These are phyloP conservation scores for Leccinum barrowsii DNA, from an alignment of 768 basidiomycete genomes.

Conservation along the genomic window DNA sequence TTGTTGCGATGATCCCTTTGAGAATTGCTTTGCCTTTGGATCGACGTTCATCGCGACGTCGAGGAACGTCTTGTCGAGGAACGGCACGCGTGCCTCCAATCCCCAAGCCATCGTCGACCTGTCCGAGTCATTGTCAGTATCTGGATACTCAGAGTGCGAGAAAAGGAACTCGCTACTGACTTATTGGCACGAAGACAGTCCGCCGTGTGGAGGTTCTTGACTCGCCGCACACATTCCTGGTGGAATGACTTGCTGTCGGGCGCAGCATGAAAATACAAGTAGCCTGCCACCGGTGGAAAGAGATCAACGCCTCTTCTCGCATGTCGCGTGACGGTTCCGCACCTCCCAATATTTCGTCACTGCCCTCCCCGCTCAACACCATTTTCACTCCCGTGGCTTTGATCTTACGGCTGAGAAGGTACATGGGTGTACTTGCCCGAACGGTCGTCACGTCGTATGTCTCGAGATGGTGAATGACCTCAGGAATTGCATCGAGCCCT, in stretches of 20 bases:
- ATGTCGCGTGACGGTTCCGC: background rate
- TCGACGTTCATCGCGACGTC: conserved; percentile 92
- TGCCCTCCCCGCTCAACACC: conserved; percentile 97
- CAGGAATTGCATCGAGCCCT: conserved; percentile 93
- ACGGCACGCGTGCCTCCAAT: conserved; percentile 96
- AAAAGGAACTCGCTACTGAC: conserved; percentile 37
- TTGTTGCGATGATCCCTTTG: conserved; percentile 68
- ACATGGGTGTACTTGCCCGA: conserved; percentile 98
- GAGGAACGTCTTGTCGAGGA: conserved; percentile 95
- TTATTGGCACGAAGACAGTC: conserved; percentile 99
- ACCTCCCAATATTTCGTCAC: conserved; percentile 97
- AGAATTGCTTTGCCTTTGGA: conserved; percentile 84
- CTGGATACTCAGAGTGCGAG: background rate
- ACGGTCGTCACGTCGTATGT: conserved; percentile 99
- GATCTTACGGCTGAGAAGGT: conserved; percentile 95
- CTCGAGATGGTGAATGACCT: conserved; percentile 97
- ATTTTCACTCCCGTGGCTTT: conserved; percentile 99
- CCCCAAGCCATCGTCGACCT: conserved; percentile 99
- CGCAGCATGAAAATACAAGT: conserved; percentile 99
- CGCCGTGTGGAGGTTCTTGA: conserved; percentile 95
- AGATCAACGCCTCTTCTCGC: conserved; percentile 5
- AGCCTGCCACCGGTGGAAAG: conserved; percentile 50
- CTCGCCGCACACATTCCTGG: conserved; percentile 89
- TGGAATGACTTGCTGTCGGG: conserved; percentile 87
- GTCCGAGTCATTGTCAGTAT: conserved; percentile 4